phyloP scores from a whole-genome alignment of 2,329 filamentous ascomycete genomes.

The Dactylellina leptospora region DNA sequence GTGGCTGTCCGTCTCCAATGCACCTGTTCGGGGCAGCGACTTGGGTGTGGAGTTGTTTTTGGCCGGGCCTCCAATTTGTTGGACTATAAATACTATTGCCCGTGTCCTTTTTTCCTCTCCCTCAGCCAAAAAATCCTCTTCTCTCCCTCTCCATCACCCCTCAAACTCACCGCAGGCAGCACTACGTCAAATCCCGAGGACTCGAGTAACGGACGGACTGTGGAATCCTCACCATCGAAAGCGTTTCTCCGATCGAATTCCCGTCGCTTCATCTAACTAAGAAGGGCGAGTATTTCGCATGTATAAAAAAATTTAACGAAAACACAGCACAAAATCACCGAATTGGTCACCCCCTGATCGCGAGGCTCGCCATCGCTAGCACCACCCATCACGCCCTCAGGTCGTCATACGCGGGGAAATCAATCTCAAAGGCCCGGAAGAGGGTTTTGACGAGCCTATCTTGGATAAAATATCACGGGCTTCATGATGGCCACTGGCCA shows the following conservation, averaged over 20 bases:
- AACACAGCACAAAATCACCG: constrained; percentile 25
- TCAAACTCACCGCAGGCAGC: constrained; percentile 13
- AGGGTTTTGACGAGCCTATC: constrained; percentile 21
- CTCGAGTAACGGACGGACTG: background rate
- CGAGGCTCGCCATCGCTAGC: constrained; percentile 21
- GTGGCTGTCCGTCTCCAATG: background rate
- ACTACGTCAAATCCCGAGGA: background rate
- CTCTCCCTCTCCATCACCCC: constrained; percentile 24
- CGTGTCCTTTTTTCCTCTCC: constrained; percentile 28
- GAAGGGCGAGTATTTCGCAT: constrained; percentile 4
- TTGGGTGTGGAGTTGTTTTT: background rate
- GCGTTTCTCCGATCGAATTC: constrained; percentile 8
- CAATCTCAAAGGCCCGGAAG: constrained; percentile 1
- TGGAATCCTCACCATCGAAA: background rate
- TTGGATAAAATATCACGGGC: constrained; percentile 36
- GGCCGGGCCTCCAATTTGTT: constrained; percentile 37
- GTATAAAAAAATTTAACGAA: constrained; percentile 19
- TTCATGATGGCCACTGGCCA: constrained; percentile 53
- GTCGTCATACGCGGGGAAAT: constrained; percentile 1
- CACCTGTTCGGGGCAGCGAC: background rate
- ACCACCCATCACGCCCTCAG: constrained; percentile 20
- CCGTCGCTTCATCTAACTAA: background rate
- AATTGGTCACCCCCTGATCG: constrained; percentile 46
- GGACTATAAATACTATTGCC: constrained; percentile 53
- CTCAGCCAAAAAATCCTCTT: constrained; percentile 36